These are phyloP conservation scores for Medakamo hakoo DNA, from an alignment of 139 green algal genomes.

Conservation along the genomic window DNA sequence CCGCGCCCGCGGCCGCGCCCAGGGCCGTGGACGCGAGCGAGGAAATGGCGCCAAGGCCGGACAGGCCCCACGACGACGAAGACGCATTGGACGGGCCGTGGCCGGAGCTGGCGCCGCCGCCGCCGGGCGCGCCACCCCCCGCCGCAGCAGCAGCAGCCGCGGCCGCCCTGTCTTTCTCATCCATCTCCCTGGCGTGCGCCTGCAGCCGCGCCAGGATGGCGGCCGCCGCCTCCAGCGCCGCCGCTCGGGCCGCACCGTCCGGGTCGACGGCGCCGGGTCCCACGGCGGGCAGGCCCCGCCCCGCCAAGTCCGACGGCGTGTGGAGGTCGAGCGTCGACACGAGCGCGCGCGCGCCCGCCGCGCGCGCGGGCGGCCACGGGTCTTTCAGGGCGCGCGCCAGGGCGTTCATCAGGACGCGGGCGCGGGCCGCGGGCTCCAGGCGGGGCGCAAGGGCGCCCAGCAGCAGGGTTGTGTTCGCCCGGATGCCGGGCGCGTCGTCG, in stretches of 20 bases:
- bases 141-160: background rate
- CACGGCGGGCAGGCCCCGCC: constrained; percentile 57
- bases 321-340: constrained; percentile 52
- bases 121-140: background rate
- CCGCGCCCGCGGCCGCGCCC: constrained; percentile 2
- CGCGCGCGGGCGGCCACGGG: constrained; percentile 56
- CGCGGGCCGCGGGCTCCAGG: constrained; percentile 52
- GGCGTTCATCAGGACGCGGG: constrained; percentile 85
- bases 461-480: constrained; percentile 96
- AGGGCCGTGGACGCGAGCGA: constrained; percentile 18
- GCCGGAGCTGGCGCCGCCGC: constrained; percentile 5
- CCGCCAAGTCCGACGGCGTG: constrained; percentile 50
- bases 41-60: constrained; percentile 30
- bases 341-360: constrained; percentile 54
- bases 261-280: constrained; percentile 63
- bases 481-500: constrained; percentile 87
- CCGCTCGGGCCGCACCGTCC: constrained; percentile 37
- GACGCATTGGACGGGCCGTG: constrained; percentile 14
- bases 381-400: constrained; percentile 85
- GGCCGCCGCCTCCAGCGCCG: background rate
- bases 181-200: background rate
- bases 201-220: background rate
- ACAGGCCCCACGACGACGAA: background rate
- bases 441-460: constrained; percentile 81
- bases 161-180: background rate